Evolutionary conservation across 129 eudicot genomes (phyloP).

Genomic region (Flaveria sonorensis): DNA sequence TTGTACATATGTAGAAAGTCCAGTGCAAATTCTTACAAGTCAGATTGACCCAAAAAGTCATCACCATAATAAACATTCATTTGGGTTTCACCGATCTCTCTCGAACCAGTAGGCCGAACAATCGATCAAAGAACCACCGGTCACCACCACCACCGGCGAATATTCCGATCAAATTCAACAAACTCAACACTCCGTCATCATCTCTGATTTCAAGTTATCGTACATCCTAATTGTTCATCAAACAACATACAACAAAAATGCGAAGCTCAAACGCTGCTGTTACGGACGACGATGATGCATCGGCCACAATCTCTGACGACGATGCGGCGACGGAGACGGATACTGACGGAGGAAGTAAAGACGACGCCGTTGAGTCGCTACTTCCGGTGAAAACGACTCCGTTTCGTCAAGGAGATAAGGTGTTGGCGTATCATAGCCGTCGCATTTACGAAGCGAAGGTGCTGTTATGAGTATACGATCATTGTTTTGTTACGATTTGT

Average conservation of each 20-base stretch:
- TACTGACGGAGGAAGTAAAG: slow-evolving; percentile 31
- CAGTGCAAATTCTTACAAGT: not conserved
- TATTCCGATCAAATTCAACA: slow-evolving; percentile 8
- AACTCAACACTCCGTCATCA: not conserved
- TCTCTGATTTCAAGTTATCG: slow-evolving; percentile 6
- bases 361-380: slow-evolving; percentile 35
- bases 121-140: slow-evolving; percentile 12
- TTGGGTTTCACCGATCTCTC: no score
- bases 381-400: slow-evolving; percentile 34
- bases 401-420: slow-evolving; percentile 55
- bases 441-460: slow-evolving; percentile 69
- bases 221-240: slow-evolving; percentile 4
- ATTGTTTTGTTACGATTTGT: no score
- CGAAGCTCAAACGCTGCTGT: slow-evolving; percentile 38
- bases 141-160: not conserved
- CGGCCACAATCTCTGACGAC: slow-evolving; percentile 38
- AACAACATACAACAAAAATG: slow-evolving; percentile 25
- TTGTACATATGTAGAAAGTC: not conserved
- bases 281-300: slow-evolving; percentile 37
- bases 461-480: not conserved
- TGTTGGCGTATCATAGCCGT: slow-evolving; percentile 47
- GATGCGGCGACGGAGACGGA: slow-evolving; percentile 25
- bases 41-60: not conserved
- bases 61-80: no score
- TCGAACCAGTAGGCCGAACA: not conserved